Evolutionary conservation across 179 eudicot species (phyloP).

Genomic region (Spergularia azorica): DNA sequence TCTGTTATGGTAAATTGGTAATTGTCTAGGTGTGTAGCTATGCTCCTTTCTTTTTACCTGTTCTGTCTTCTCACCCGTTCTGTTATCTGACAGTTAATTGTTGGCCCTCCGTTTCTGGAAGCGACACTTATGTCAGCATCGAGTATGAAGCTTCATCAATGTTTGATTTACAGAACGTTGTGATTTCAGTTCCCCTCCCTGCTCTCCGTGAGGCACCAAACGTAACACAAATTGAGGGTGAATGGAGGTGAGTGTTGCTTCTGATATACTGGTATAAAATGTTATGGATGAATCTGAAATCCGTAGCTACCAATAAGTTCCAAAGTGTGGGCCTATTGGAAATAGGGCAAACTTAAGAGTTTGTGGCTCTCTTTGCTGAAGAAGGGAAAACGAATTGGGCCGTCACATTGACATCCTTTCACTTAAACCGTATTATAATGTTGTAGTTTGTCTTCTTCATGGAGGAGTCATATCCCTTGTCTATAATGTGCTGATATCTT

Average conservation of each 20-base stretch:
- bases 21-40: background rate
- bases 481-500: background rate
- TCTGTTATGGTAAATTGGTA: background rate
- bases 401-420: background rate
- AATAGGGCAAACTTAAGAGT: background rate
- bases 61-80: background rate
- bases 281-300: background rate
- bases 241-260: background rate
- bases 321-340: background rate
- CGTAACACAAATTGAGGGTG: conserved; percentile 57
- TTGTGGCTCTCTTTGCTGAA: conserved; percentile 1
- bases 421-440: background rate
- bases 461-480: no score
- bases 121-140: conserved; percentile 84
- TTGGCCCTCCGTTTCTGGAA: conserved; percentile 99
- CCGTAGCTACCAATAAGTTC: background rate
- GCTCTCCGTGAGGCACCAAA: conserved; percentile 95
- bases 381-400: background rate
- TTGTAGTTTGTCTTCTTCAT: conserved; percentile 1
- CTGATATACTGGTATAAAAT: background rate
- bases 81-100: conserved; percentile 66
- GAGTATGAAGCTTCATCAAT: conserved; percentile 87
- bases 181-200: conserved; percentile 92
- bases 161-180: conserved; percentile 92
- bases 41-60: background rate